Evolutionary conservation across 176 grass and related monocot genomes (phyloP), one percentile per base, ranked within the genome.

Genomic region (Oryza glumipatula): DNA sequence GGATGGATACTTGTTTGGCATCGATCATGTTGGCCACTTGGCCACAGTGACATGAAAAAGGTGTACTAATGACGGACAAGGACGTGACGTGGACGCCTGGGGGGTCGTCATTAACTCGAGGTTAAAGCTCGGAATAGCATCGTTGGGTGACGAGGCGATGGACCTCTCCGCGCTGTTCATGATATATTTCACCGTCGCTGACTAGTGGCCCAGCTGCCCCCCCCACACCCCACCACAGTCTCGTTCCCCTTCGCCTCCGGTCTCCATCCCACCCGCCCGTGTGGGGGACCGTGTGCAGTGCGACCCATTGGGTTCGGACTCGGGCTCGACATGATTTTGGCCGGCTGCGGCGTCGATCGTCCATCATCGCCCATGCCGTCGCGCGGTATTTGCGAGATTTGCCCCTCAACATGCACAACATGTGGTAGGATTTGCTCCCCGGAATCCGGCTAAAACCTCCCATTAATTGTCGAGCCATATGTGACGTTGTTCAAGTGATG

Each of bases 351-450:
- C 16, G 58, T 58, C 30, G 30, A 32, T 32, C 58, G 58, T 9
- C n/a, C 7, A 23, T 23, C 19, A 33, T 22, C 26, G 78, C 45
- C 78, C 65, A 48, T 68, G 78, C 65, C 78, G 70, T 83, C 70
- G 6, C 70, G 24, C 28, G 23, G 38, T 83, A 83, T 73, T 82
- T 45, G 16, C 69, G 16, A 4, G 13, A 73, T 39, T 12, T 72
- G 68, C 68, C 67, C 13, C 49, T 26, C 3, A 17, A 44, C 9
- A 44, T 9, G 30, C 49, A 17, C 3, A 17, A 44, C 9, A 44
- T 9, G 30, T 32, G 28, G 28, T 28, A 28, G 28, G 28, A 28
- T 28, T 28, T 28, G 28, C 28, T 28, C 28, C 28, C 28, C 28
- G 28, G 28, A 28, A 28, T 28, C 28, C 28, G 28, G 28, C 28